phyloP scores from a whole-genome alignment of 2,329 filamentous ascomycete genomes.

The Ascosphaera aggregata region DNA sequence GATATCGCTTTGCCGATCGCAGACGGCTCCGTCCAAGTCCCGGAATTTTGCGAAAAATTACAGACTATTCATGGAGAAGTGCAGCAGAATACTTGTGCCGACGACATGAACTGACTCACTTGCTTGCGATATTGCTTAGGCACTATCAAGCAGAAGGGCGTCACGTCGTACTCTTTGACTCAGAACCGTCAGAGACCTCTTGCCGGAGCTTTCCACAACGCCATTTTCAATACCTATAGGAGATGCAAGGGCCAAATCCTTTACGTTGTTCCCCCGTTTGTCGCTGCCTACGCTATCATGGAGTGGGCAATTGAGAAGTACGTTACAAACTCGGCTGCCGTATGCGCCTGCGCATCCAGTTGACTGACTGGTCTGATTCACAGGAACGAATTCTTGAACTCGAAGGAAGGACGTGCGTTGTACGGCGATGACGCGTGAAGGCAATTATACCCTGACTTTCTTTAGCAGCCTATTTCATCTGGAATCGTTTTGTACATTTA shows the following conservation, averaged over 20 bases:
- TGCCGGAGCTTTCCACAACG: slow-evolving; percentile 52
- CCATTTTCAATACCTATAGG: slow-evolving; percentile 90
- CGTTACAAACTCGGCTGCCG: slow-evolving; percentile 12
- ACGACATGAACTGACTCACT: slow-evolving; percentile 2
- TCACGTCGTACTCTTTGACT: slow-evolving; percentile 50
- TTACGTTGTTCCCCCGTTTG: slow-evolving; percentile 61
- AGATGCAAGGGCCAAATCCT: slow-evolving; percentile 68
- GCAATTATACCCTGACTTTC: background rate
- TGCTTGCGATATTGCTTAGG: slow-evolving; percentile 10
- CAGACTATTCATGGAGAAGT: background rate
- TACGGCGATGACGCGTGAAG: slow-evolving; percentile 9
- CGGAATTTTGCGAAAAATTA: background rate
- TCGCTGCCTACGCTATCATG: slow-evolving; percentile 61
- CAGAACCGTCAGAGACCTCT: slow-evolving; percentile 77
- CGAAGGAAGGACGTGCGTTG: slow-evolving; percentile 22
- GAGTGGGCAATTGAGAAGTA: slow-evolving; percentile 84
- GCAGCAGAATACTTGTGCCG: slow-evolving; percentile 2
- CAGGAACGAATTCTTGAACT: slow-evolving; percentile 29
- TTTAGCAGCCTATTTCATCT: too few relatives aligned
- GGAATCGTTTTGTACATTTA: slow-evolving; percentile 1
- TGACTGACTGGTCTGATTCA: slow-evolving; percentile 1
- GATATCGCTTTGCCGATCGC: background rate
- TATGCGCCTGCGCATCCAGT: slow-evolving; percentile 2
- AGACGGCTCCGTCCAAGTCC: background rate
- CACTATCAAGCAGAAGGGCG: slow-evolving; percentile 33